Conservation (phyloP, 805 yeast genomes). For the Blastobotrys mokoenaii region DNA sequence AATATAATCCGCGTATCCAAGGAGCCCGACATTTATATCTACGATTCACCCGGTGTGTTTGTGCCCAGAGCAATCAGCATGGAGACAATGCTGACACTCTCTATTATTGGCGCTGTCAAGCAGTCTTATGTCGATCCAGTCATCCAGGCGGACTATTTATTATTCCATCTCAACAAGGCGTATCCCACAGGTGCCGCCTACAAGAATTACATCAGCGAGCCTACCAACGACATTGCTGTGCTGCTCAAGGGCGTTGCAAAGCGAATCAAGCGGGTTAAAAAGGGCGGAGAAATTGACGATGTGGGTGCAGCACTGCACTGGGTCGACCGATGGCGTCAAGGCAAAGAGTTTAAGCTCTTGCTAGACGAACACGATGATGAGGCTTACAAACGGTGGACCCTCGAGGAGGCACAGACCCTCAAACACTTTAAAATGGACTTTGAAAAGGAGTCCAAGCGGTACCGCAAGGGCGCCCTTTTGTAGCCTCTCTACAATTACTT, state of each 20-base stretch:
- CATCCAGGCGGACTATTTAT: constrained; percentile 75
- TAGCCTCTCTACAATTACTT: no score
- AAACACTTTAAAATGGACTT: constrained; percentile 12
- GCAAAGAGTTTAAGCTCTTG: constrained; percentile 29
- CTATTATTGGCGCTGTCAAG: constrained; percentile 69
- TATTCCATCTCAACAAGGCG: constrained; percentile 54
- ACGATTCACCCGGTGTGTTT: constrained; percentile 92
- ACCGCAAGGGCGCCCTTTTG: constrained; percentile 5
- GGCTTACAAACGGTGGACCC: constrained; percentile 11
- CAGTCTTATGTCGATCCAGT: constrained; percentile 69
- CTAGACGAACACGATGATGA: constrained; percentile 10
- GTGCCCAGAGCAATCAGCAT: constrained; percentile 61
- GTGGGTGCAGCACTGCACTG: constrained; percentile 56
- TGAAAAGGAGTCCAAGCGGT: constrained; percentile 6
- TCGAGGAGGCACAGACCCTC: constrained; percentile 10
- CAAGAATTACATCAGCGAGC: constrained; percentile 39
- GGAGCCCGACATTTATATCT: constrained; percentile 57
- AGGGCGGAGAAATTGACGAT: constrained; percentile 33
- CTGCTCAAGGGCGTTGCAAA: constrained; percentile 44
- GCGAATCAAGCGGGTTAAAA: constrained; percentile 24
- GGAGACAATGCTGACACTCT: constrained; percentile 65
- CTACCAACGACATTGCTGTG: constrained; percentile 64
- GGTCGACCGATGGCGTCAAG: constrained; percentile 54
- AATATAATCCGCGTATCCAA: constrained; percentile 58
- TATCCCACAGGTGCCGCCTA: constrained; percentile 32